phyloP scores from a whole-genome alignment of 1,284 basidiomycete species.

The Malassezia arunalokei region DNA sequence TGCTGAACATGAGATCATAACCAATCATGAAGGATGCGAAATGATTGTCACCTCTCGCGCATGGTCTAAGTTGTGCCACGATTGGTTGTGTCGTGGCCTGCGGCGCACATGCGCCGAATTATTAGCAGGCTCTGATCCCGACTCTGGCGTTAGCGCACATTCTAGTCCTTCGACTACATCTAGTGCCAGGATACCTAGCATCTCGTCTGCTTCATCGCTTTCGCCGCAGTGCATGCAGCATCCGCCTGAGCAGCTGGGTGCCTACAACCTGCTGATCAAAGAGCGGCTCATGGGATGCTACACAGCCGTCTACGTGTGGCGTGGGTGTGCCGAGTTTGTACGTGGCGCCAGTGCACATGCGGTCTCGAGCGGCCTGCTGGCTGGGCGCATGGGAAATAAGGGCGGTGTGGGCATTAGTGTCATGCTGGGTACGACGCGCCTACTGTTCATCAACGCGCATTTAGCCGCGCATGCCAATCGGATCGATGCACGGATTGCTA shows the following conservation, averaged over 20 bases:
- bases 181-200: neutral
- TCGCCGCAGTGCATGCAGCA: neutral
- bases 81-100: neutral
- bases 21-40: neutral
- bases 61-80: slow-evolving; percentile 47
- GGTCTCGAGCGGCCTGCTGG: slow-evolving; percentile 73
- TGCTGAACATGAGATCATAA: neutral
- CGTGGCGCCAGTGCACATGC: slow-evolving; percentile 51
- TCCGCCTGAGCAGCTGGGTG: slow-evolving; percentile 43
- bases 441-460: slow-evolving; percentile 75
- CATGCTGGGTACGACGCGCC: slow-evolving; percentile 59
- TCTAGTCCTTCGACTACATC: neutral
- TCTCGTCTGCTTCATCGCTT: neutral
- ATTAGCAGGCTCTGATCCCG: neutral
- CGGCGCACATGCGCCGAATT: neutral
- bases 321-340: slow-evolving; percentile 28
- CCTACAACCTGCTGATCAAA: slow-evolving; percentile 67
- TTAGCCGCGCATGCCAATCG: slow-evolving; percentile 52
- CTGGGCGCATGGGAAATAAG: slow-evolving; percentile 68
- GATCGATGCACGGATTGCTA: slow-evolving; percentile 43
- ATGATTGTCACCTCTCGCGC: slow-evolving; percentile 19
- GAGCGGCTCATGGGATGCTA: slow-evolving; percentile 81
- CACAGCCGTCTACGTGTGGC: slow-evolving; percentile 42
- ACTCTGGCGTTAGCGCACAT: neutral
- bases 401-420: slow-evolving; percentile 67